Evolutionary conservation across 257 asterid genomes (phyloP).

Genomic region (Avicennia marina): DNA sequence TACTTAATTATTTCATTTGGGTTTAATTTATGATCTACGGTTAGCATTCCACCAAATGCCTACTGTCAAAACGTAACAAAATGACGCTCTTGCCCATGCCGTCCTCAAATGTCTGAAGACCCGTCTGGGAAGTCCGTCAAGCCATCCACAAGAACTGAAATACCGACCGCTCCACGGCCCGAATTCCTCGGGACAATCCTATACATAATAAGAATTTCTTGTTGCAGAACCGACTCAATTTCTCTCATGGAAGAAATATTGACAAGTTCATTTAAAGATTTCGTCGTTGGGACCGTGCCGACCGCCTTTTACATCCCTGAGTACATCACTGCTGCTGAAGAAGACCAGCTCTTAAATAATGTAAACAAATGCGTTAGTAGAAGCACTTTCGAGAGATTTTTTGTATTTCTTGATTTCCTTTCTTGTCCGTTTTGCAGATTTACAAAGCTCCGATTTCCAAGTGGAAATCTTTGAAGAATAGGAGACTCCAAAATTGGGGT

Average conservation of each 20-base stretch:
- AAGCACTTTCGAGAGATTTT: not conserved
- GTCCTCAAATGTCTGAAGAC: too few relatives aligned
- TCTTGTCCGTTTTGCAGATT: constrained; percentile 35
- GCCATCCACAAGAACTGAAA: too few relatives aligned
- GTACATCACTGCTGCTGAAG: constrained; percentile 52
- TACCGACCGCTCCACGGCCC: too few relatives aligned
- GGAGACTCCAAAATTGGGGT: constrained; percentile 98
- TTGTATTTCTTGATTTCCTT: not conserved
- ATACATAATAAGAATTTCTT: too few relatives aligned
- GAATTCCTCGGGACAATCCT: too few relatives aligned
- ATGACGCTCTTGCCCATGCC: too few relatives aligned
- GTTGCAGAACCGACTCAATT: too few relatives aligned
- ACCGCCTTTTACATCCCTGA: constrained; percentile 68
- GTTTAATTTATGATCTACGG: too few relatives aligned
- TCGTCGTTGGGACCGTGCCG: constrained; percentile 62
- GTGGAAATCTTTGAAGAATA: constrained; percentile 84
- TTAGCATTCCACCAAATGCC: too few relatives aligned
- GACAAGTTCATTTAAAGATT: constrained; percentile 18
- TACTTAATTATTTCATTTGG: too few relatives aligned
- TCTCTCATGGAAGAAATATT: constrained; percentile 17
- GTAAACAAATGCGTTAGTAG: constrained; percentile 21
- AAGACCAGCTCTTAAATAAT: constrained; percentile 46
- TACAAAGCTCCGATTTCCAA: constrained; percentile 71
- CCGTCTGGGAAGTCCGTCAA: too few relatives aligned
- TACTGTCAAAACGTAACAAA: too few relatives aligned